Base-by-base conservation (phyloP, 2,329 filamentous ascomycete species). In the Lithohypha guttulata region DNA sequence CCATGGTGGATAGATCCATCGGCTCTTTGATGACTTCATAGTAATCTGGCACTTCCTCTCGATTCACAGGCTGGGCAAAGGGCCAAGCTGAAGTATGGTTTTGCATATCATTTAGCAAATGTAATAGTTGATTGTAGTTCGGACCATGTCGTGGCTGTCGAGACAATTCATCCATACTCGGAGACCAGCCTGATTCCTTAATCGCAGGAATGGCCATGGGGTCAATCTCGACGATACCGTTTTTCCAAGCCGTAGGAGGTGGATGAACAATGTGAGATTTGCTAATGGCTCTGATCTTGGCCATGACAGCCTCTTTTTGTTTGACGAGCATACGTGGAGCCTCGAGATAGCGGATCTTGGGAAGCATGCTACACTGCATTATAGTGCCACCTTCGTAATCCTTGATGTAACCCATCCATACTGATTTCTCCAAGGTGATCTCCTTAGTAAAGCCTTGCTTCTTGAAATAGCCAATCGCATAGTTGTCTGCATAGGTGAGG, bases 401-500 rank as follows among this genome's bases (percentile, higher is more conserved):
- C 59, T 98, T 98, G 67, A 98, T 98, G 55, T 96, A 98, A 2
- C 91, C 91, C 91, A 96, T 96, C 91, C 91, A 98, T 3, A 85
- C 79, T 2, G 80, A 78, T 53, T 79, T 82, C 43, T 91, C 83
- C 1, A 98, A 75, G 0, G 87, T 94, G 48, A 98, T 96, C 53
- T 98, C 89, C 59, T 98, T 98, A 2, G 91, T 96, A 56, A 98
- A 98, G 0, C 91, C 91, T 59, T 98, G 91, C 59, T 98, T 98
- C 61, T 96, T 93, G 63, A 98, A 98, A 60, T 96, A 98, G 8
- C 91, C 91, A 49, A 94, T 98, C 26, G 91, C 91, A 56, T 96
- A 96, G 60, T 98, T 98, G 61, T 98, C 91, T 48, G 91, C 91
- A 55, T 98, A 98, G 1, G 91, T 98, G 2, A 98, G 71, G 61